Conservation (phyloP, 2,329 filamentous ascomycete species). For the Pseudogymnoascus sp. region DNA sequence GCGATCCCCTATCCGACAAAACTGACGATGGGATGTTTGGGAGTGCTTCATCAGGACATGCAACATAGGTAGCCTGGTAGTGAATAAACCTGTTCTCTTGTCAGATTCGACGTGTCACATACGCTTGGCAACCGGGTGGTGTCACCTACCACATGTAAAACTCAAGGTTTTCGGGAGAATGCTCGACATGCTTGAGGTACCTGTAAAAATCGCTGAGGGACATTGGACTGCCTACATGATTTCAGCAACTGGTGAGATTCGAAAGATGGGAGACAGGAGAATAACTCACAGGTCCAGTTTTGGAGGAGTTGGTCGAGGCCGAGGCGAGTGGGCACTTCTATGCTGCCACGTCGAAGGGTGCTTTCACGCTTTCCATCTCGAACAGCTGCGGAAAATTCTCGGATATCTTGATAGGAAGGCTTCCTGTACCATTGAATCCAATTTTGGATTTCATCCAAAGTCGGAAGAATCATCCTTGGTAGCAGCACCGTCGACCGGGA, state of each 20-base stretch:
- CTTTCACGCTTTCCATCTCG: constrained; percentile 32
- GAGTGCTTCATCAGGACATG: constrained; percentile 22
- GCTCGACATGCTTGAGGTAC: constrained; percentile 46
- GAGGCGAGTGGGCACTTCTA: constrained; percentile 36
- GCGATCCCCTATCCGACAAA: neutral
- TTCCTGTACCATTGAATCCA: constrained; percentile 46
- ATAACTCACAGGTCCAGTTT: constrained; percentile 40
- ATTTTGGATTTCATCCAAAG: neutral
- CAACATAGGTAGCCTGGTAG: constrained; percentile 32
- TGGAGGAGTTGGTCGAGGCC: constrained; percentile 41
- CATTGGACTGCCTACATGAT: constrained; percentile 39
- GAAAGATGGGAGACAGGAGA: neutral
- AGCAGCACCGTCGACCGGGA: neutral
- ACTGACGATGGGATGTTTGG: neutral
- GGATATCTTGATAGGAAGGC: constrained; percentile 44
- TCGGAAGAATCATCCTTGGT: neutral
- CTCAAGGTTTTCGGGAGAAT: constrained; percentile 44
- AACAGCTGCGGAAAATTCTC: constrained; percentile 37
- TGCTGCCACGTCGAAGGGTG: constrained; percentile 34
- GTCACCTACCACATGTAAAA: constrained; percentile 42
- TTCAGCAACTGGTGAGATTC: neutral
- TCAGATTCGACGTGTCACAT: neutral
- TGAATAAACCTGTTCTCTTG: constrained; percentile 37
- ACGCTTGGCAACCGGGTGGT: neutral
- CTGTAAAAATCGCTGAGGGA: constrained; percentile 46